Conservation (phyloP, 768 basidiomycete genomes). For the Mrakia blollopis region DNA sequence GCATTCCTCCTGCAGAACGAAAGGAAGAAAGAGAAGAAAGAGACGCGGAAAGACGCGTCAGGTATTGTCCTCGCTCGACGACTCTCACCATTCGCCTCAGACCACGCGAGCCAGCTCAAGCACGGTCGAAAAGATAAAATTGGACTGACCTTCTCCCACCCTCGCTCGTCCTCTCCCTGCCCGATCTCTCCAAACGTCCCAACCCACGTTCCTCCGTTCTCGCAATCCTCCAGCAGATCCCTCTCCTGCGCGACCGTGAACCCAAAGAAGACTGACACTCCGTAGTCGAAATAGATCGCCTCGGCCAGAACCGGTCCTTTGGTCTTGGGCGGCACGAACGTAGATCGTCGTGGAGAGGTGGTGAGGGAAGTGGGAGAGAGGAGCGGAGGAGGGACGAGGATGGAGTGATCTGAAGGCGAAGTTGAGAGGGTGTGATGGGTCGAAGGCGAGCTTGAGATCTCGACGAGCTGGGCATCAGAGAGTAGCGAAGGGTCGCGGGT, state of each 20-base stretch:
- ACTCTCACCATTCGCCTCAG: not conserved
- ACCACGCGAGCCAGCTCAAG: not conserved
- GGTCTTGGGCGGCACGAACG: conserved; percentile 24
- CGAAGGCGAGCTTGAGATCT: not conserved
- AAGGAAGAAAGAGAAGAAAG: not conserved
- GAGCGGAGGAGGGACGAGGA: not conserved
- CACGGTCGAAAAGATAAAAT: no score
- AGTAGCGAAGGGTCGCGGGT: not conserved
- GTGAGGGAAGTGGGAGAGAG: not conserved
- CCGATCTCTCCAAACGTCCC: conserved; percentile 59
- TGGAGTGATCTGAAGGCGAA: conserved; percentile 32
- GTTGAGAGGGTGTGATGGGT: conserved; percentile 11
- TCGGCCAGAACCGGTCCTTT: conserved; percentile 41
- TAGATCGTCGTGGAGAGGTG: not conserved
- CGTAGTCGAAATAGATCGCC: conserved; percentile 55
- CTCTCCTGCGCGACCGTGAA: conserved; percentile 61
- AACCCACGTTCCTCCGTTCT: conserved; percentile 61
- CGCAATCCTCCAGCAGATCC: conserved; percentile 76
- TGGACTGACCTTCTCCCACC: conserved; percentile 65
- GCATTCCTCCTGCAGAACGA: conserved; percentile 59
- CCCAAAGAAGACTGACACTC: conserved; percentile 89
- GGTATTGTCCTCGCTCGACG: not conserved
- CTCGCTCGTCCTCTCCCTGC: conserved; percentile 87
- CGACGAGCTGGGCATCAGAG: not conserved
- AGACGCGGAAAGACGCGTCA: not conserved